Base-by-base conservation (phyloP, 1,139 yeast genomes). In the Saccharomyces hybrid region DNA sequence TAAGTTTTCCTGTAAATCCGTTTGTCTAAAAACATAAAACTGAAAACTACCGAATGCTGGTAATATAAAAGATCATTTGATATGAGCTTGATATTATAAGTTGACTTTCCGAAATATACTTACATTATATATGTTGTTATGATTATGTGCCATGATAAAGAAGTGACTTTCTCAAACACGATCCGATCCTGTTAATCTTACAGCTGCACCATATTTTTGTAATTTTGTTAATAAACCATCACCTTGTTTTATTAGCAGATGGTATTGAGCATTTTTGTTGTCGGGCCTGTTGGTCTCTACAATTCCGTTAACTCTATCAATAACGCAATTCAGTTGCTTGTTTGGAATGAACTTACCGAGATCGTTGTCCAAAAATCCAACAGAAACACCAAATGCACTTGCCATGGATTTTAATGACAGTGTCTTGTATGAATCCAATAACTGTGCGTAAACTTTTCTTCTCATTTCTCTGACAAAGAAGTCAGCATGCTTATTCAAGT, bases 131-230 rank as follows among this genome's bases (percentile, higher is more conserved):
- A 34, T 31, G 48, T 31, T 20, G 2, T 4, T 29, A 11, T 11
- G 20, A 28, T 52, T 57, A 63, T 47, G 60, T 66, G 42, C 42
- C 42, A 2, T 14, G 42, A 5, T 34, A 14, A 14, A 34, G 11
- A 16, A 34, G 7, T 34, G 13, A 25, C 16, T 25, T 44, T 9
- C 8, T 25, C 47, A 44, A 48, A 80, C 83, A 64, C 83, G 79
- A 68, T 90, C 96, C 41, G 96, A 89, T 49, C 98, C 97, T 67
- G 95, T 85, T 65, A 93, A 80, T 71, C 95, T 87, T 53, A 93
- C 98, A 14, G 98, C 97, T 44, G 98, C 96, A 51, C 96, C 96
- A 67, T 93, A 93, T 72, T 91, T 93, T 70, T 95, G 99, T 67
- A 95, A 79, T 72, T 93, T 93, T 31, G 99, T 93, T 71, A 95